These are phyloP conservation scores for Aulographum hederae DNA, from an alignment of 2,329 filamentous ascomycete species.

Conservation along the genomic window DNA sequence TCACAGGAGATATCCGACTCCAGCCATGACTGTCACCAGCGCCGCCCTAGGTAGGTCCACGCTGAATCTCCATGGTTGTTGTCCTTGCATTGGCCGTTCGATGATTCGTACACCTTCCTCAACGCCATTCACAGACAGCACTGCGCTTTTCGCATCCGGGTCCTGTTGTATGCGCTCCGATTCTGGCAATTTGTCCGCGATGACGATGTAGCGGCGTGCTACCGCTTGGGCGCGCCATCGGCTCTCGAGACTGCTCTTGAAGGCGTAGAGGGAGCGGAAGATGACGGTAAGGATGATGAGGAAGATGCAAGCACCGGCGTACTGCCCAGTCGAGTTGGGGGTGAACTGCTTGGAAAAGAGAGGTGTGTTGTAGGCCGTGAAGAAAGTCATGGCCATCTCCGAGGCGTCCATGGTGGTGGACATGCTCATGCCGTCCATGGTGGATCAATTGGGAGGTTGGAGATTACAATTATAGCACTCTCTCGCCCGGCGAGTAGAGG, in stretches of 20 bases:
- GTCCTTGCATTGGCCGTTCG: constrained; percentile 31
- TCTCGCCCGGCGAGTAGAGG: no score
- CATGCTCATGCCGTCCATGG: constrained; percentile 18
- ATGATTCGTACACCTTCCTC: constrained; percentile 69
- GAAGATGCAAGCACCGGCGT: constrained; percentile 86
- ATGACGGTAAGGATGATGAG: constrained; percentile 57
- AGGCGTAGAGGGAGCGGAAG: constrained; percentile 53
- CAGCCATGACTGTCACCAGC: constrained; percentile 54
- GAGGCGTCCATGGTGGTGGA: constrained; percentile 15
- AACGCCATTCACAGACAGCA: constrained; percentile 55
- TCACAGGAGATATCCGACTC: constrained; percentile 71
- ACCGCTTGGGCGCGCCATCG: constrained; percentile 57
- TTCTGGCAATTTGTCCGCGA: constrained; percentile 43
- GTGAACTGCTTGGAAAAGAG: constrained; percentile 58
- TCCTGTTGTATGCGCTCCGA: constrained; percentile 35
- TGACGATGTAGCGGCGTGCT: constrained; percentile 57
- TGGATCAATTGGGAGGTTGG: no score
- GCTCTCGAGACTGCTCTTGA: constrained; percentile 40
- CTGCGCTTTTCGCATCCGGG: constrained; percentile 41
- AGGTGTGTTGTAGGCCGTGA: constrained; percentile 40
- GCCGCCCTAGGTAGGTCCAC: constrained; percentile 58
- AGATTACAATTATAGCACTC: no score
- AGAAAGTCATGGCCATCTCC: constrained; percentile 44
- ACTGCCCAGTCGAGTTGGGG: constrained; percentile 48
- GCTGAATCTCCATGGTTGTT: constrained; percentile 61